These are phyloP conservation scores for Candida incommunis DNA, from an alignment of 805 yeast genomes.

Conservation along the genomic window DNA sequence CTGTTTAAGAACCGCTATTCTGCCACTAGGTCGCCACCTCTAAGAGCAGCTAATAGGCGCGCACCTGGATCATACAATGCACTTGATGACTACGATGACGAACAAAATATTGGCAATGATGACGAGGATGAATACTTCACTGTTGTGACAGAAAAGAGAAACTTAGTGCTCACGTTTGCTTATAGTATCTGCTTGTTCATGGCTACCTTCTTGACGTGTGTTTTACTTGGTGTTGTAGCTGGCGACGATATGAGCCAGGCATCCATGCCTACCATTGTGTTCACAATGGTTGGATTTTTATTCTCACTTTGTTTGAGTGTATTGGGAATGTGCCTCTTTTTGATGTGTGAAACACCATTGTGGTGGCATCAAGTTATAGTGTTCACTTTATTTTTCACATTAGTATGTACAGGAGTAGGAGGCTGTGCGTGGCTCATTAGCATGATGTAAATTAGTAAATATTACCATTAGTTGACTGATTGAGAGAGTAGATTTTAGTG, in stretches of 20 bases:
- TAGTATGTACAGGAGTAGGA: slow-evolving; percentile 30
- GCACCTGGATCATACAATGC: slow-evolving; percentile 5
- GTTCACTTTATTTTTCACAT: slow-evolving; percentile 27
- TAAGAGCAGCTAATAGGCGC: not conserved
- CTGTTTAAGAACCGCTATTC: slow-evolving; percentile 7
- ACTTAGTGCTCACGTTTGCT: slow-evolving; percentile 30
- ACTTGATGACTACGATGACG: slow-evolving; percentile 9
- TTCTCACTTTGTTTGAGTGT: slow-evolving; percentile 30
- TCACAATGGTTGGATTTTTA: slow-evolving; percentile 28
- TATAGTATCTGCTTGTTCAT: slow-evolving; percentile 27
- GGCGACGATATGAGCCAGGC: slow-evolving; percentile 18
- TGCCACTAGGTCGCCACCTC: not conserved
- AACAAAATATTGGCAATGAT: slow-evolving; percentile 2
- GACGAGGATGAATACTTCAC: slow-evolving; percentile 7
- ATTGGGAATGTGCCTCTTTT: slow-evolving; percentile 30
- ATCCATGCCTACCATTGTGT: slow-evolving; percentile 14
- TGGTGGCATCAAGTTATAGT: slow-evolving; percentile 30
- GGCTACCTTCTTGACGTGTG: slow-evolving; percentile 28
- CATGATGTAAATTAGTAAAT: not conserved
- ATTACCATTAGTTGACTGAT: too few species aligned
- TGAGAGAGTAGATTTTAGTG: too few species aligned
- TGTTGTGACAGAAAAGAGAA: slow-evolving; percentile 19
- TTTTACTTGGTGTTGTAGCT: slow-evolving; percentile 30
- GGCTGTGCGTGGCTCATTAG: slow-evolving; percentile 23
- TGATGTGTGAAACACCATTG: slow-evolving; percentile 28